Evolutionary conservation across 2,329 filamentous ascomycete genomes (phyloP).

Genomic region (Phialocephala sp.): DNA sequence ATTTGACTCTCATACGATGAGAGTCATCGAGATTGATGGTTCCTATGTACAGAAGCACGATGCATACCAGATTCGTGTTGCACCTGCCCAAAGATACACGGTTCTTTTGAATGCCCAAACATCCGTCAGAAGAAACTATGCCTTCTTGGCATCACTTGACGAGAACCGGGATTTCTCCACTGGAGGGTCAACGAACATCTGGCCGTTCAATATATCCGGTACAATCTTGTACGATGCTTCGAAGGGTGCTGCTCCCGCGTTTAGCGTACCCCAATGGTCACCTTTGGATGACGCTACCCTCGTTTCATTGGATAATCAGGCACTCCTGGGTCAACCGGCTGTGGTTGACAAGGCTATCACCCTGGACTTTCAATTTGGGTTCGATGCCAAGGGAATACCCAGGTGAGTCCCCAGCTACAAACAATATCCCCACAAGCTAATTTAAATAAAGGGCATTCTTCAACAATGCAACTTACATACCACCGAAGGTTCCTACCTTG

Average conservation of each 20-base stretch:
- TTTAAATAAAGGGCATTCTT: slow-evolving; percentile 52
- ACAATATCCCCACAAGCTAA: slow-evolving; percentile 1
- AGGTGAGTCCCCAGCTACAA: slow-evolving; percentile 15
- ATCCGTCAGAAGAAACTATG: slow-evolving; percentile 42
- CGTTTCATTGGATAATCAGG: slow-evolving; percentile 54
- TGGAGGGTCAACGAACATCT: slow-evolving; percentile 49
- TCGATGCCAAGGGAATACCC: slow-evolving; percentile 27
- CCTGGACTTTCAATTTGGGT: slow-evolving; percentile 31
- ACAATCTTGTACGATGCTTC: slow-evolving; percentile 61
- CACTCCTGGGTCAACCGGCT: slow-evolving; percentile 17
- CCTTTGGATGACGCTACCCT: slow-evolving; percentile 74
- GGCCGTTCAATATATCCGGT: slow-evolving; percentile 58
- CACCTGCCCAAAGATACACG: slow-evolving; percentile 53
- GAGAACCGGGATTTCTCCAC: slow-evolving; percentile 56
- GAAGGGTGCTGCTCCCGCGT: slow-evolving; percentile 54
- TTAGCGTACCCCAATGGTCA: slow-evolving; percentile 62
- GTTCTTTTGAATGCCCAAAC: slow-evolving; percentile 50
- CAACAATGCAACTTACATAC: slow-evolving; percentile 78
- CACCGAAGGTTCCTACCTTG: slow-evolving; percentile 78
- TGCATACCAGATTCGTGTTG: slow-evolving; percentile 49
- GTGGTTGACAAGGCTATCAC: slow-evolving; percentile 25
- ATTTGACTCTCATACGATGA: slow-evolving; percentile 42
- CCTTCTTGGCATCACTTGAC: slow-evolving; percentile 43
- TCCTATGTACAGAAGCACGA: slow-evolving; percentile 46
- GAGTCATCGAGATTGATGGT: slow-evolving; percentile 55